Conservation (phyloP, 2,329 filamentous ascomycete genomes). For the Neurospora sp. region DNA sequence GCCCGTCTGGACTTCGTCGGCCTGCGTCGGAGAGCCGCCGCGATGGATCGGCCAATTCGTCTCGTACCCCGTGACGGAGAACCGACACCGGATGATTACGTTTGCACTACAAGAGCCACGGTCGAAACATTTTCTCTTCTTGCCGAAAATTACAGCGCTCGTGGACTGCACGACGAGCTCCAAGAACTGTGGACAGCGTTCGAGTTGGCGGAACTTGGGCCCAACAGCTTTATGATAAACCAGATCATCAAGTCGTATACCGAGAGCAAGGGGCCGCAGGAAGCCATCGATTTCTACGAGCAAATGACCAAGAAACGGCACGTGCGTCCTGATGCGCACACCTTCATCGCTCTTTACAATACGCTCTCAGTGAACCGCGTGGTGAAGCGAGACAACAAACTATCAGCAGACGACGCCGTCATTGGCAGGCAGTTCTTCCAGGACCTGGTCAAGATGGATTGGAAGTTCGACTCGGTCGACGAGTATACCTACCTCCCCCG, state of each 20-base stretch:
- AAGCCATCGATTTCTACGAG: constrained; percentile 46
- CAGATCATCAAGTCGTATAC: constrained; percentile 61
- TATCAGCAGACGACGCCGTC: constrained; percentile 10
- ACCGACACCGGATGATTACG: constrained; percentile 18
- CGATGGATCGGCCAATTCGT: constrained; percentile 18
- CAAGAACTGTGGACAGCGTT: constrained; percentile 53
- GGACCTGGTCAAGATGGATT: constrained; percentile 21
- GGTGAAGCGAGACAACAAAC: constrained; percentile 10
- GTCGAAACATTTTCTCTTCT: constrained; percentile 71
- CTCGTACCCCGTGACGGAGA: constrained; percentile 6
- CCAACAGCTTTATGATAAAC: constrained; percentile 70
- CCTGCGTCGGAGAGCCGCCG: constrained; percentile 27
- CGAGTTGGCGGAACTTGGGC: constrained; percentile 50
- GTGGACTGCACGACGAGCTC: constrained; percentile 47
- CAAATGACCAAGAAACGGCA: constrained; percentile 38
- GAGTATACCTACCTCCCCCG: constrained; percentile 21
- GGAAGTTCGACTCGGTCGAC: constrained; percentile 18
- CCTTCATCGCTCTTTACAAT: constrained; percentile 59
- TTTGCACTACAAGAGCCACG: constrained; percentile 47
- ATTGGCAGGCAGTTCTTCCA: constrained; percentile 19
- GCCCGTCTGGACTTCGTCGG: constrained; percentile 55
- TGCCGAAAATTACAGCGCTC: constrained; percentile 59
- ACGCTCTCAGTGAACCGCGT: constrained; percentile 41
- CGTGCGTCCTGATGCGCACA: constrained; percentile 54
- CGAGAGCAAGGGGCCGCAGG: constrained; percentile 43